Evolutionary conservation across 2,329 filamentous ascomycete species (phyloP).

Genomic region (Penicillium sp.): DNA sequence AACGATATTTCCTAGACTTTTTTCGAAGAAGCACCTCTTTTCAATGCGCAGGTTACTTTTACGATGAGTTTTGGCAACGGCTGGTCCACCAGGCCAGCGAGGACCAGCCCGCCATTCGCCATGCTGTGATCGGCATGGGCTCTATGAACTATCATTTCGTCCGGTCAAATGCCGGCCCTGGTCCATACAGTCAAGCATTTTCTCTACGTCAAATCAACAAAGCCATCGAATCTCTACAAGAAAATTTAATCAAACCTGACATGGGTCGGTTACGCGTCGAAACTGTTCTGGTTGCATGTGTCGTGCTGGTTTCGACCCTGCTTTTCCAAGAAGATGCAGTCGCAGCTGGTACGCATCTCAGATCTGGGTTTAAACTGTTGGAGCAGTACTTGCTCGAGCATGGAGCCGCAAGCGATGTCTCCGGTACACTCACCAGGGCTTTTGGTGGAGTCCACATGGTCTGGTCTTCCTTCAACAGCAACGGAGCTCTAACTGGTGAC

Average conservation of each 20-base stretch:
- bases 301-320: slow-evolving; percentile 16
- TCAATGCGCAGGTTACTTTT: slow-evolving; percentile 10
- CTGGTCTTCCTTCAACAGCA: background rate
- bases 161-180: slow-evolving; percentile 3
- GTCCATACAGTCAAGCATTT: slow-evolving; percentile 1
- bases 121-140: slow-evolving; percentile 28
- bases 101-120: slow-evolving; percentile 22
- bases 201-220: slow-evolving; percentile 12
- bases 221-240: slow-evolving; percentile 9
- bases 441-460: background rate
- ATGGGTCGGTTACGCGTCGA: slow-evolving; percentile 11
- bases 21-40: slow-evolving; percentile 7
- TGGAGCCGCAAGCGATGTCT: background rate
- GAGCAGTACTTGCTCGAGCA: slow-evolving; percentile 1
- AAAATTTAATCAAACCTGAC: slow-evolving; percentile 1
- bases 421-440: background rate
- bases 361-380: slow-evolving; percentile 10
- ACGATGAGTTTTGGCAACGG: slow-evolving; percentile 20
- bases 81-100: slow-evolving; percentile 22
- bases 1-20: slow-evolving; percentile 9
- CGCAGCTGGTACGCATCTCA: slow-evolving; percentile 9
- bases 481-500: background rate
- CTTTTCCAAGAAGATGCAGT: slow-evolving; percentile 16
- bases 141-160: slow-evolving; percentile 26
- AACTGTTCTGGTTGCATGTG: slow-evolving; percentile 15